Percentiles rank a stretch among this genome's conserved stretches.
Evolutionary conservation across 2,329 filamentous ascomycete genomes (phyloP).

Genomic region (Didymella arachidicola): DNA sequence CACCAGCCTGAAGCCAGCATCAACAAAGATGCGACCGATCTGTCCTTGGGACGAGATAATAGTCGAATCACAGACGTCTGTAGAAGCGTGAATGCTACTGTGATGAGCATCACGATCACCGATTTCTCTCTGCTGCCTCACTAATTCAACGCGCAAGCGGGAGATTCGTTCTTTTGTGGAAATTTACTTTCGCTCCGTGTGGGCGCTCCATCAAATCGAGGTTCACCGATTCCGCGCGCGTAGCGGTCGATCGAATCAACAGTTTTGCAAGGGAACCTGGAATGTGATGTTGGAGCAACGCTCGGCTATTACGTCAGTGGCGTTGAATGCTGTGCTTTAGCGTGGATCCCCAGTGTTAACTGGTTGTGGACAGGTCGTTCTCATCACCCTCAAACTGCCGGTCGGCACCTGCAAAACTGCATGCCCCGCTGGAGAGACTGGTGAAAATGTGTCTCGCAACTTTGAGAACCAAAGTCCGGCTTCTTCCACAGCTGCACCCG

Average conservation of each 20-base stretch:
- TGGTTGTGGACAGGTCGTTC: not conserved
- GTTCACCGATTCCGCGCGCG: not conserved
- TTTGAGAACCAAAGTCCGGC: not conserved
- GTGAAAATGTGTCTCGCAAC: not conserved
- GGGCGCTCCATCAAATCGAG: not conserved
- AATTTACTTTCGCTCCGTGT: not conserved
- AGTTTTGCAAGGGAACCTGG: slow-evolving; percentile 3
- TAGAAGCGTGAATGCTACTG: not conserved
- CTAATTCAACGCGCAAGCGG: not conserved
- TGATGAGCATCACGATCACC: not conserved
- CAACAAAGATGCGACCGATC: not conserved
- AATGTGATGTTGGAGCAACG: slow-evolving; percentile 20
- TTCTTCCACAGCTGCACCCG: not conserved
- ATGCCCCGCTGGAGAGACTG: not conserved
- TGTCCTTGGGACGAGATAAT: not conserved
- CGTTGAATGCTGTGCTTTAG: slow-evolving; percentile 7
- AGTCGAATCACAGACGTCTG: not conserved
- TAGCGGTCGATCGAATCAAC: slow-evolving; percentile 1
- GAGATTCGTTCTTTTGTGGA: not conserved
- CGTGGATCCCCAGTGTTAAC: slow-evolving; percentile 8
- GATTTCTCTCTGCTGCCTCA: not conserved
- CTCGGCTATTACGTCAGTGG: slow-evolving; percentile 23
- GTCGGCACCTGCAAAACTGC: not conserved
- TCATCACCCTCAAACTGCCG: not conserved
- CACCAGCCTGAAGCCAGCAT: not conserved